A percentile compares a stretch with the other conserved stretches of the same genome.
phyloP scores from a whole-genome alignment of 495 filamentous ascomycete genomes.

The Symbiotaphrina buchneri region DNA sequence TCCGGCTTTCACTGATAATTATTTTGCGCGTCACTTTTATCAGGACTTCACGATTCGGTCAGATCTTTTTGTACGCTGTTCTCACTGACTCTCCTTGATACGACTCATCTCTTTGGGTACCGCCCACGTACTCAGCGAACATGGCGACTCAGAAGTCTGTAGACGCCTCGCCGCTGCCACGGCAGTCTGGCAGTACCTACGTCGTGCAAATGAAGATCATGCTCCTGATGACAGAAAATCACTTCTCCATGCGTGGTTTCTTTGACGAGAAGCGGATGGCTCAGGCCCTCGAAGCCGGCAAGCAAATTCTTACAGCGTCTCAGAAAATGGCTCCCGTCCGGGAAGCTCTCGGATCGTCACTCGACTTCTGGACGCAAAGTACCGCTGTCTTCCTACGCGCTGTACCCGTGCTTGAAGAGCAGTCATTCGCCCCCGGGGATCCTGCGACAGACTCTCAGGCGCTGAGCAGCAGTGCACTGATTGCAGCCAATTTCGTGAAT shows the following conservation, averaged over 20 bases:
- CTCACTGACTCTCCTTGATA: no score
- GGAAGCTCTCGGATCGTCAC: not conserved
- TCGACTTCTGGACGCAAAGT: not conserved
- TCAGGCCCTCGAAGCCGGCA: not conserved
- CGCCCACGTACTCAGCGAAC: no score
- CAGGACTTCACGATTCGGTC: no score
- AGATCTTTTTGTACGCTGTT: no score
- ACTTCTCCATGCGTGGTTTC: not conserved
- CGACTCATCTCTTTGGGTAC: no score
- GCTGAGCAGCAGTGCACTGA: slow-evolving; percentile 44
- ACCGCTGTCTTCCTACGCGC: not conserved
- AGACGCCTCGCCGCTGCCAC: not conserved
- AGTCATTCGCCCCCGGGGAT: not conserved
- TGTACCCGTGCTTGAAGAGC: not conserved
- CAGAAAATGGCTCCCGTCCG: not conserved
- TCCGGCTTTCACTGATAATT: no score
- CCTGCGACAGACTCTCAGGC: slow-evolving; percentile 7
- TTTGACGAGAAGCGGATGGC: not conserved
- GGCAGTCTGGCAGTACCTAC: not conserved
- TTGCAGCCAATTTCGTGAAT: slow-evolving; percentile 50
- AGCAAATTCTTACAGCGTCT: not conserved
- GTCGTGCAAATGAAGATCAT: not conserved
- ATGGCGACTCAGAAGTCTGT: no score
- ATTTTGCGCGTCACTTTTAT: no score
- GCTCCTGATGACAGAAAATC: not conserved